Conservation (phyloP, 2,329 filamentous ascomycete species). For the Pestalotiopsis sp. region DNA sequence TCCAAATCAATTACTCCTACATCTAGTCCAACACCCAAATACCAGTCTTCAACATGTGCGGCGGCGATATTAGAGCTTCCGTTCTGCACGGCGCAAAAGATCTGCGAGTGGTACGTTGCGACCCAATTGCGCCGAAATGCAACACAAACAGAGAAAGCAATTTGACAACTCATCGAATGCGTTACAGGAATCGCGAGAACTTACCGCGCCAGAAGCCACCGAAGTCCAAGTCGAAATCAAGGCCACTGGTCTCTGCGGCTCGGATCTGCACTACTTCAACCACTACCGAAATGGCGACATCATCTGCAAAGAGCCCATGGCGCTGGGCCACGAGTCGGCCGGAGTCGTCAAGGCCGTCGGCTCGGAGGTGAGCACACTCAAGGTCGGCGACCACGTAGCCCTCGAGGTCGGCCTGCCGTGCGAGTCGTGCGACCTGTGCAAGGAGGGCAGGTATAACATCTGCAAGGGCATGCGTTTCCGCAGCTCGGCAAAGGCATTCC, state of each 20-base stretch:
- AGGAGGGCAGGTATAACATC: constrained; percentile 62
- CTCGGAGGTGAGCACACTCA: constrained; percentile 54
- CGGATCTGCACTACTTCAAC: constrained; percentile 66
- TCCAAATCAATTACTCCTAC: background rate
- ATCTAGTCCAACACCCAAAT: background rate
- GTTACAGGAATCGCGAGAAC: constrained; percentile 53
- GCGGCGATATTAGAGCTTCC: constrained; percentile 45
- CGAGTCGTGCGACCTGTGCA: constrained; percentile 51
- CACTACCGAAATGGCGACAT: constrained; percentile 67
- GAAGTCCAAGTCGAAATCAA: constrained; percentile 65
- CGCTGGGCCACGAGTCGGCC: constrained; percentile 68
- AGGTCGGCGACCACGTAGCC: constrained; percentile 70
- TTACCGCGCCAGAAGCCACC: constrained; percentile 53
- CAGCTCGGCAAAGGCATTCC: constrained; percentile 57
- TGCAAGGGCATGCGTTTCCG: constrained; percentile 59
- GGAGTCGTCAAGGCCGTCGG: constrained; percentile 66
- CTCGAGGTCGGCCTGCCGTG: constrained; percentile 60
- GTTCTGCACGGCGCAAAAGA: constrained; percentile 56
- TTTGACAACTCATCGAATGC: background rate
- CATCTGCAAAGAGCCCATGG: constrained; percentile 51
- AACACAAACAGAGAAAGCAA: background rate
- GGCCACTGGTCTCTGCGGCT: constrained; percentile 67
- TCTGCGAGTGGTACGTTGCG: constrained; percentile 46
- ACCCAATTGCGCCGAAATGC: background rate
- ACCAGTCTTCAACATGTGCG: constrained; percentile 17